Conservation (phyloP, 1,284 basidiomycete genomes). For the Cryptococcus hybrid region DNA sequence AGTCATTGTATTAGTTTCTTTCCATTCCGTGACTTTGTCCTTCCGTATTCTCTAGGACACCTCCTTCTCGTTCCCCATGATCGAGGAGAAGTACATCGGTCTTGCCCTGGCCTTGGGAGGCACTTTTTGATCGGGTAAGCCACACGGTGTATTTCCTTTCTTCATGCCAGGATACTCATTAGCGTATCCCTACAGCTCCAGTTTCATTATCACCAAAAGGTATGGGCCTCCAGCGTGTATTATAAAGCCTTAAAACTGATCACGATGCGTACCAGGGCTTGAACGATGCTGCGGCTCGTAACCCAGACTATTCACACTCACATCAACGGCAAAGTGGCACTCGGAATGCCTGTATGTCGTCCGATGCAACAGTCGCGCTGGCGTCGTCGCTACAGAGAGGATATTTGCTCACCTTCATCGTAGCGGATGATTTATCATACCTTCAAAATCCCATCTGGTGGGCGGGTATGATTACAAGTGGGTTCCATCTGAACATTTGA, state of each 20-base stretch:
- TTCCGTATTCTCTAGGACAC: too few species aligned
- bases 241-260: neutral
- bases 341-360: slow-evolving; percentile 69
- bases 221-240: slow-evolving; percentile 37
- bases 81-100: slow-evolving; percentile 90
- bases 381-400: too few species aligned
- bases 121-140: slow-evolving; percentile 69
- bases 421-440: slow-evolving; percentile 80
- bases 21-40: too few species aligned
- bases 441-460: slow-evolving; percentile 96
- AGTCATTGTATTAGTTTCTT: too few species aligned
- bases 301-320: slow-evolving; percentile 66
- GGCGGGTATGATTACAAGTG: slow-evolving; percentile 91
- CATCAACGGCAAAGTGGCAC: slow-evolving; percentile 51
- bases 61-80: slow-evolving; percentile 53
- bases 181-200: slow-evolving; percentile 53
- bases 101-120: slow-evolving; percentile 78
- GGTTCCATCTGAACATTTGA: slow-evolving; percentile 19
- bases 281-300: slow-evolving; percentile 67
- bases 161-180: slow-evolving; percentile 1
- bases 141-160: neutral
- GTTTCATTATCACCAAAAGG: slow-evolving; percentile 98
- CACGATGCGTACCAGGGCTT: slow-evolving; percentile 60
- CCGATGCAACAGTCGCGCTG: neutral
- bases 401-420: slow-evolving; percentile 19